These are phyloP conservation scores for Berkeleyomyces basicola DNA, from an alignment of 2,329 filamentous ascomycete genomes.

Conservation along the genomic window DNA sequence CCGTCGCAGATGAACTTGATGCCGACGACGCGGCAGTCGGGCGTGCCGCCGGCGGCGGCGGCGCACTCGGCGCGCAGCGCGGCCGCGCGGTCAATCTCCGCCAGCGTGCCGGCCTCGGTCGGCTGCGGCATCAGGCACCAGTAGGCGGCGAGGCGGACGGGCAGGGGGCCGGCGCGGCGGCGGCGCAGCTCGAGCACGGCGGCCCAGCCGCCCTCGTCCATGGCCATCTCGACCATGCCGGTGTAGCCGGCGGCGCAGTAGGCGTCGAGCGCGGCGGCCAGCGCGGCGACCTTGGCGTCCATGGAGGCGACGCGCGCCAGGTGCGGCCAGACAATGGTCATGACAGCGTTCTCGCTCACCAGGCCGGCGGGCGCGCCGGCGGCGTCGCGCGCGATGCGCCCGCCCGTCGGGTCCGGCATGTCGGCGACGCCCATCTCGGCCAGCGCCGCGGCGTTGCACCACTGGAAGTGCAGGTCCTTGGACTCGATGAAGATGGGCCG, in stretches of 20 bases:
- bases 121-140: conserved; percentile 37
- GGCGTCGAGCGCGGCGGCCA: conserved; percentile 31
- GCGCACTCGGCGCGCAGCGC: conserved; percentile 25
- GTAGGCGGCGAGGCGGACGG: conserved; percentile 36
- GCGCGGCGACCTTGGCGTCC: conserved; percentile 30
- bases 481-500: conserved; percentile 40
- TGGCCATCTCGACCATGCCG: conserved; percentile 42
- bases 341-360: conserved; percentile 34
- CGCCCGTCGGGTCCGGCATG: conserved; percentile 32
- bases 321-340: conserved; percentile 39
- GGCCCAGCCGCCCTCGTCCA: conserved; percentile 41
- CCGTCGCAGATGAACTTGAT: conserved; percentile 51
- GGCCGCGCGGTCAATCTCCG: conserved; percentile 33
- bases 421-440: conserved; percentile 30
- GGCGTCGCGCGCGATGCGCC: conserved; percentile 33
- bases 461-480: conserved; percentile 39
- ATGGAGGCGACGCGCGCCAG: conserved; percentile 30
- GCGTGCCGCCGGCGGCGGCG: conserved; percentile 20
- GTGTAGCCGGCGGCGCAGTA: conserved; percentile 38
- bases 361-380: conserved; percentile 32
- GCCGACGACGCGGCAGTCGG: conserved; percentile 34
- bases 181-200: conserved; percentile 30
- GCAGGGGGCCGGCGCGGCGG: conserved; percentile 19
- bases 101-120: conserved; percentile 25
- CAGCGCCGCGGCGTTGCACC: conserved; percentile 37